Evolutionary conservation across 208 protist genomes (phyloP), one percentile per base, ranked within the genome.

Genomic region (Polymyxa betae): DNA sequence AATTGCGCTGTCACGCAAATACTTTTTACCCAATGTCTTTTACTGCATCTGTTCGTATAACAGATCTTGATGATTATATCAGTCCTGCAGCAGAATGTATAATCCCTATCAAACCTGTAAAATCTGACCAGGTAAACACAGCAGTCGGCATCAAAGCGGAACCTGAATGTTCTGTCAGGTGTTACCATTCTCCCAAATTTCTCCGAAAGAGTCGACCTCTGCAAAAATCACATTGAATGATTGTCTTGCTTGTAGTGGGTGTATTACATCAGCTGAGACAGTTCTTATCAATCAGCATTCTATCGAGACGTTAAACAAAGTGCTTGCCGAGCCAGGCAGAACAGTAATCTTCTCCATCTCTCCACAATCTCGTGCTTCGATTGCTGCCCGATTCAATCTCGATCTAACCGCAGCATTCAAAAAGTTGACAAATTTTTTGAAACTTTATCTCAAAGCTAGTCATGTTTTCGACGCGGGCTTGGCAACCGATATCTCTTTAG

Each of bases 231-330:
- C 94, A 0, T 92, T 96, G 32, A 95, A 95, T 88, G 95, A 96
- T 90, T 96, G 95, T 91, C 89, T 97, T 0, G 95, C 95, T 1
- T 97, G 95, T 91, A 24, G 52, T n/a, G 98, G 98, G 0, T 99
- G 98, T 94, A 96, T 99, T 82, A 99, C 98, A 10, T 98, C 97
- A 0, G 97, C 98, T 0, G 98, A 99, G 91, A 97, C 95, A 60
- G 95, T 99, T 5, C 94, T 99, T 0, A 96, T 99, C 52, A 77
- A 93, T 0, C 90, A 94, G 78, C 96, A 98, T 90, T 95, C 91
- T 66, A 72, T 90, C 24, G 38, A 89, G 0, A 95, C 97, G 88
- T 93, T 97, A 35, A 54, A 93, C 20, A 20, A 54, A 40, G 54
- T 90, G 5, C 49, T 96, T 32, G 12, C 91, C n/a, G 66, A 44